A percentile compares a stretch with the other conserved stretches of the same genome.
phyloP scores from a whole-genome alignment of 2,329 filamentous ascomycete genomes.

The Trichoderma guizhouense region DNA sequence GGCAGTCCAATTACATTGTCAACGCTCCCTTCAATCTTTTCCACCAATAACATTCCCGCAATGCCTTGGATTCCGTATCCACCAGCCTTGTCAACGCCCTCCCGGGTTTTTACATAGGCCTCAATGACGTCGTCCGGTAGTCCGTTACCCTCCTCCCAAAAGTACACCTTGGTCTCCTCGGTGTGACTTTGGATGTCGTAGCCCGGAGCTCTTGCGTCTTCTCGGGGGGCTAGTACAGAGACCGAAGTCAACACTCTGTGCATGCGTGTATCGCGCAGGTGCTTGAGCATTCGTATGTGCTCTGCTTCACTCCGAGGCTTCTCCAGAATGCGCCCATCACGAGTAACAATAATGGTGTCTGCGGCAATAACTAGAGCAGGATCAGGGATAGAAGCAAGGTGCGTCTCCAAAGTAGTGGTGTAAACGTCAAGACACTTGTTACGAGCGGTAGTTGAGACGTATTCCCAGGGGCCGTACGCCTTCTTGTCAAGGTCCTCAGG shows the following conservation, averaged over 20 bases:
- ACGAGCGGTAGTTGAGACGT: constrained; percentile 82
- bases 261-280: constrained; percentile 69
- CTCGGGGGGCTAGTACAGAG: constrained; percentile 75
- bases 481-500: constrained; percentile 82
- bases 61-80: constrained; percentile 93
- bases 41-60: constrained; percentile 80
- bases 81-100: constrained; percentile 93
- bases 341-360: constrained; percentile 83
- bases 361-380: constrained; percentile 84
- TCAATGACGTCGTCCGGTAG: constrained; percentile 76
- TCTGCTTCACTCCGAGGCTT: constrained; percentile 81
- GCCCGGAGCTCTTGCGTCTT: constrained; percentile 76
- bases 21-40: constrained; percentile 82
- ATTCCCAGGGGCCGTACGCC: constrained; percentile 75
- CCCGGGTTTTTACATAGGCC: constrained; percentile 74
- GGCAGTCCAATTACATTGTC: constrained; percentile 96
- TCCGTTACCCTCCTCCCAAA: constrained; percentile 61
- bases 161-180: constrained; percentile 89
- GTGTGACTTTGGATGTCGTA: constrained; percentile 79
- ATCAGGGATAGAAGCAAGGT: constrained; percentile 53
- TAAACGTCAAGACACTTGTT: constrained; percentile 79
- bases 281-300: constrained; percentile 79
- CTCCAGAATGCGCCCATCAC: constrained; percentile 76
- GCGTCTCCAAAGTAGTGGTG: constrained; percentile 41
- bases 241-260: constrained; percentile 88